These are phyloP conservation scores for Euryodendron excelsum DNA, from an alignment of 148 eudicot genomes.

Conservation along the genomic window DNA sequence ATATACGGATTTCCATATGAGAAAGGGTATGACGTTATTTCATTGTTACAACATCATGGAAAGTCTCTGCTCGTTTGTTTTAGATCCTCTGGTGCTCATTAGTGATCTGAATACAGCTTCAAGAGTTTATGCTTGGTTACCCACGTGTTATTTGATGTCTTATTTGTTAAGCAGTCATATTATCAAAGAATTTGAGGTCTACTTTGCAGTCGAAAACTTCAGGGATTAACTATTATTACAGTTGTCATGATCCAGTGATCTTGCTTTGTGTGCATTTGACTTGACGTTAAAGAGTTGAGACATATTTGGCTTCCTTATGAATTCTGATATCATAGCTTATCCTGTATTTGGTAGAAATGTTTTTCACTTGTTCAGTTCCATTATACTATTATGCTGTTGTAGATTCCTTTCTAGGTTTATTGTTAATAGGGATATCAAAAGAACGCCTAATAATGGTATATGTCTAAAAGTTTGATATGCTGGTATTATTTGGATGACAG, in stretches of 20 bases:
- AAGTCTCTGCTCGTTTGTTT: background rate
- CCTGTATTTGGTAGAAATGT: background rate
- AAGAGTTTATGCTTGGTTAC: background rate
- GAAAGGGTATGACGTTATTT: background rate
- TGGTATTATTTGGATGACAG: slow-evolving; percentile 43
- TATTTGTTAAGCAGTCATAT: background rate
- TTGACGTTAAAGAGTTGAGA: too few relatives aligned
- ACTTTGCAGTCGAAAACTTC: background rate
- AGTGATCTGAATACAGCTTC: background rate
- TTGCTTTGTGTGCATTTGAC: background rate
- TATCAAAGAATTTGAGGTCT: background rate
- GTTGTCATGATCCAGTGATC: background rate
- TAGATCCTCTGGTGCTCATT: background rate
- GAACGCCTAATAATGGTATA: background rate
- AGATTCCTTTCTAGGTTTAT: background rate
- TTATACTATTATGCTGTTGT: background rate
- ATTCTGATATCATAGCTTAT: background rate
- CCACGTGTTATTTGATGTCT: background rate
- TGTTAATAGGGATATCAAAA: slow-evolving; percentile 1
- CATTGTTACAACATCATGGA: background rate
- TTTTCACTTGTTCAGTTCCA: background rate
- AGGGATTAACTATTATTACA: background rate
- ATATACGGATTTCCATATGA: background rate
- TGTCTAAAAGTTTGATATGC: background rate
- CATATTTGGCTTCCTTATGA: background rate